Conservation (phyloP, 2,329 filamentous ascomycete species). For the Calonectria leucothoes region DNA sequence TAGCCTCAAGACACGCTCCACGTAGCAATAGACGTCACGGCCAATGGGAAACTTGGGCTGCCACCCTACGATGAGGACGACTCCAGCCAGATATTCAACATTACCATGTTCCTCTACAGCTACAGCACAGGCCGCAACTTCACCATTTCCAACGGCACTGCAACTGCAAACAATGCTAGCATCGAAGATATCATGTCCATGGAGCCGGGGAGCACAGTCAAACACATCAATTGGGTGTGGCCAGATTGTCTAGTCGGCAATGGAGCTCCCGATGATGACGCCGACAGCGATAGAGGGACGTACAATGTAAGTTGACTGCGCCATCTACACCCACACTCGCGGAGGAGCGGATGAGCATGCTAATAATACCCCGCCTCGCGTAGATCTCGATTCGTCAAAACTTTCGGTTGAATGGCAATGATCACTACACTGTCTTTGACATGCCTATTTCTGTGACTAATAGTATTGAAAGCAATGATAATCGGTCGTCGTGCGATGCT, state of each 20-base stretch:
- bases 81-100: slow-evolving; percentile 69
- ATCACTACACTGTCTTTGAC: slow-evolving; percentile 78
- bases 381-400: slow-evolving; percentile 78
- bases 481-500: slow-evolving; percentile 60
- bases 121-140: slow-evolving; percentile 73
- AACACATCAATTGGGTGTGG: slow-evolving; percentile 80
- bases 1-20: slow-evolving; percentile 63
- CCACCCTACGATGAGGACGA: slow-evolving; percentile 66
- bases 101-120: slow-evolving; percentile 76
- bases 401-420: slow-evolving; percentile 72
- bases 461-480: slow-evolving; percentile 59
- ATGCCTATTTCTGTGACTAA: slow-evolving; percentile 77
- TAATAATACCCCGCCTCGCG: slow-evolving; percentile 4
- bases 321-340: neutral
- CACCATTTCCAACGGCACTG: slow-evolving; percentile 74
- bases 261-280: slow-evolving; percentile 56
- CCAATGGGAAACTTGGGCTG: slow-evolving; percentile 71
- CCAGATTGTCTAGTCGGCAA: slow-evolving; percentile 75
- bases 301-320: slow-evolving; percentile 66
- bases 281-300: slow-evolving; percentile 62
- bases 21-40: slow-evolving; percentile 74
- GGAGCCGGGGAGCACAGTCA: slow-evolving; percentile 76
- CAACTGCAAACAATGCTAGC: slow-evolving; percentile 61
- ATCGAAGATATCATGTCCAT: slow-evolving; percentile 68
- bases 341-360: neutral